phyloP scores from a whole-genome alignment of 1,284 basidiomycete species.

The Meira miltonrushii region DNA sequence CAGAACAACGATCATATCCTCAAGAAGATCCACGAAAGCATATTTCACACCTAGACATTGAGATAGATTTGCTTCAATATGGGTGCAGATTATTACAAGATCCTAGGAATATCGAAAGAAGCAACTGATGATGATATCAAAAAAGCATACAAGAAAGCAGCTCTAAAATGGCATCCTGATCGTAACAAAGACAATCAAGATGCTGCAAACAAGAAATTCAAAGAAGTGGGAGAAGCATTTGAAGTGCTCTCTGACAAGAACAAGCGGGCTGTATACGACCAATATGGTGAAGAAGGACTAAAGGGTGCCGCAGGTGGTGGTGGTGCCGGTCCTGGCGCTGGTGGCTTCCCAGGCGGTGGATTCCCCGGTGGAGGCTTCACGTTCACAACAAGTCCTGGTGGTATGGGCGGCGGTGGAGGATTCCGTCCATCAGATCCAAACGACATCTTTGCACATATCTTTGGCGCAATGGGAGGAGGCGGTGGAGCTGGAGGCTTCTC shows the following conservation, averaged over 20 bases:
- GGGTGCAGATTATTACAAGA: constrained; percentile 52
- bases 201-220: constrained; percentile 77
- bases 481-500: constrained; percentile 1
- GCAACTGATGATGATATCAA: constrained; percentile 49
- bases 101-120: constrained; percentile 45
- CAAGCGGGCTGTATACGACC: constrained; percentile 88
- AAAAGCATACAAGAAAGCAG: constrained; percentile 54
- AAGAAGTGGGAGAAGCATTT: constrained; percentile 94
- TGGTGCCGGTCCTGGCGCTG: constrained; percentile 30
- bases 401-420: constrained; percentile 30
- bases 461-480: constrained; percentile 16
- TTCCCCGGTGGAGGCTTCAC: constrained; percentile 30
- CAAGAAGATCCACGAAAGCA: no score
- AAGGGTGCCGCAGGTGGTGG: constrained; percentile 59
- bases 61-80: constrained; percentile 16
- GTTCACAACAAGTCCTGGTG: constrained; percentile 36
- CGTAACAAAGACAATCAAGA: constrained; percentile 74
- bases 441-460: constrained; percentile 75
- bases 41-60: no score
- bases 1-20: no score
- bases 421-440: constrained; percentile 67
- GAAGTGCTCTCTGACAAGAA: constrained; percentile 91
- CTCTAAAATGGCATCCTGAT: constrained; percentile 87
- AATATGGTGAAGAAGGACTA: constrained; percentile 91
- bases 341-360: constrained; percentile 24